Conservation (phyloP, 768 basidiomycete genomes). For the Pisolithus microcarpus region DNA sequence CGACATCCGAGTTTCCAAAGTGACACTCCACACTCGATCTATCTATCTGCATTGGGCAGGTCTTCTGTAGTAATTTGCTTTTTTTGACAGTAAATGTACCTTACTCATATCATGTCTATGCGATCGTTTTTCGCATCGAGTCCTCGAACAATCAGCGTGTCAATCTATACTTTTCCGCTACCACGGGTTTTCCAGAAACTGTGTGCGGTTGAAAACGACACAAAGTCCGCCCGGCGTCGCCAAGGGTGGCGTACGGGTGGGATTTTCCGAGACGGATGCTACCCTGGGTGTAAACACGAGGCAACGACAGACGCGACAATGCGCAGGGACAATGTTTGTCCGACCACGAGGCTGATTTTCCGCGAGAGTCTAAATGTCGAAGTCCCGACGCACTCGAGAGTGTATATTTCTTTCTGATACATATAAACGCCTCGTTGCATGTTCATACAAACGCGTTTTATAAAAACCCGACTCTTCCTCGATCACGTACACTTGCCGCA, state of each 20-base stretch:
- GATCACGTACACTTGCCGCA: not conserved
- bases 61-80: slow-evolving; percentile 6
- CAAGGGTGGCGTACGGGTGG: no score
- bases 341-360: not conserved
- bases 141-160: not conserved
- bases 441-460: not conserved
- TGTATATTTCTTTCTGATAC: no score
- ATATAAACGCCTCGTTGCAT: not conserved
- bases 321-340: not conserved
- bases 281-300: not conserved
- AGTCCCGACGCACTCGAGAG: no score
- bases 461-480: no score
- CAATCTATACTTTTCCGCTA: not conserved
- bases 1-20: not conserved
- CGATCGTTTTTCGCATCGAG: slow-evolving; percentile 8
- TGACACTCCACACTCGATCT: not conserved
- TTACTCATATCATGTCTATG: slow-evolving; percentile 9
- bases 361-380: not conserved
- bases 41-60: slow-evolving; percentile 12
- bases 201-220: no score
- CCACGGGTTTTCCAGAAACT: no score
- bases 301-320: no score
- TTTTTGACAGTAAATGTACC: slow-evolving; percentile 11
- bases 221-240: no score
- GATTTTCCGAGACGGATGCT: no score